phyloP scores from a whole-genome alignment of 2,329 filamentous ascomycete species.

The Aspergillus tubingensis region DNA sequence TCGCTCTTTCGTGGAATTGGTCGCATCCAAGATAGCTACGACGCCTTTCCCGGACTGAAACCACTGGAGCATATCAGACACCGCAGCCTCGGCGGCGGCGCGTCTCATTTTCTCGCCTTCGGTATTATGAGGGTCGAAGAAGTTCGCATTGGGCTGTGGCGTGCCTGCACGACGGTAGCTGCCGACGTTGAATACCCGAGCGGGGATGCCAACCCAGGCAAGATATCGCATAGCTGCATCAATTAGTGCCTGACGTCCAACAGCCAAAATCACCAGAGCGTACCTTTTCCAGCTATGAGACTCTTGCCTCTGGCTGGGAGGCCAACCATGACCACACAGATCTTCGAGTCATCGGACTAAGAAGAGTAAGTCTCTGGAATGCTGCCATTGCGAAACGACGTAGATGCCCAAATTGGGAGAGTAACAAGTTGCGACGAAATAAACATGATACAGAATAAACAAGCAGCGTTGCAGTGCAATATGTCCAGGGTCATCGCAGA shows the following conservation, averaged over 20 bases:
- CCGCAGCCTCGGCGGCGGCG: conserved; percentile 86
- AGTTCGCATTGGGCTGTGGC: conserved; percentile 87
- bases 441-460: neutral
- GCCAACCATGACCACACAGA: conserved; percentile 99
- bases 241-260: neutral
- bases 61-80: conserved; percentile 93
- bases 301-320: conserved; percentile 95
- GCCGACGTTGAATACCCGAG: conserved; percentile 96
- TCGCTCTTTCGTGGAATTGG: conserved; percentile 88
- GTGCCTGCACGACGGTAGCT: conserved; percentile 89
- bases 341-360: conserved; percentile 90
- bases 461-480: neutral
- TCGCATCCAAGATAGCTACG: conserved; percentile 93
- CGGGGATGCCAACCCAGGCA: conserved; percentile 91
- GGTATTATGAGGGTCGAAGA: conserved; percentile 88
- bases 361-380: conserved; percentile 10
- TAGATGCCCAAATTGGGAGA: neutral
- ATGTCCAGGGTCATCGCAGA: neutral
- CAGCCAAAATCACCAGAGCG: conserved; percentile 25
- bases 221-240: conserved; percentile 81
- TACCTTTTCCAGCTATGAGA: conserved; percentile 96
- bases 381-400: neutral
- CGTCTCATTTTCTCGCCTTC: conserved; percentile 88
- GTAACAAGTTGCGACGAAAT: neutral
- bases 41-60: conserved; percentile 75